Evolutionary conservation across 2,329 filamentous ascomycete genomes (phyloP), one percentile per base, ranked within the genome.

Genomic region (Trichoderma afroharzianum): DNA sequence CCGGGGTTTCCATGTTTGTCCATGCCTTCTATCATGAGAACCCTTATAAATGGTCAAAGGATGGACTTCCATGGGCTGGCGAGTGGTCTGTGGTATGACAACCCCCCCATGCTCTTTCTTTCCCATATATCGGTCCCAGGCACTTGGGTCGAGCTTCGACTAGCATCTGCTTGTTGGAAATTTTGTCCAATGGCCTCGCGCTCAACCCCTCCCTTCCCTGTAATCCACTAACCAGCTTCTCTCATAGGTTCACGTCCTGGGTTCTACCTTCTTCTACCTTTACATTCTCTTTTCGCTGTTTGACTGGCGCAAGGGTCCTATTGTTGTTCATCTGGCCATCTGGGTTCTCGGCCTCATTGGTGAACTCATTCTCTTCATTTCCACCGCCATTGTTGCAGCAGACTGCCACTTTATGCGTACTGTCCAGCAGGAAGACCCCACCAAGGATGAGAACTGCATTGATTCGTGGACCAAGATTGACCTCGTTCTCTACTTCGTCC

Each of bases 241-340:
- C 30, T 21, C 24, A 18, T 77, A 97, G 94, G 91, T 97, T 78
- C 97, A 97, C 81, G 85, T 97, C 74, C 88, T 93, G 71, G 93
- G 92, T 69, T 92, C 93, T 58, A 92, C 94, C 75, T 97, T 97
- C 85, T 90, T 96, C 74, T 96, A 97, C 83, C 87, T 93, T 63
- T 91, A 97, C 75, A 88, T 97, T 75, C 87, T 97, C 75, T 92
- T 98, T 77, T 94, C 94, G 33, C 88, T 98, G 71, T 86, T 97
- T 77, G 95, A 98, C 80, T 92, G 92, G 78, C 90, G 89, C 73
- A 91, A 93, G 39, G 93, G 93, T 14, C 96, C 96, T 0, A 95
- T 91, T 63, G 84, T 90, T 61, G 90, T 93, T 68, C 94, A 98
- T 81, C 88, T 95, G 70, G 82, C 92, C 61, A 90, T 93, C 76